Evolutionary conservation across 768 basidiomycete genomes (phyloP).

Genomic region (Hericium alpestre): DNA sequence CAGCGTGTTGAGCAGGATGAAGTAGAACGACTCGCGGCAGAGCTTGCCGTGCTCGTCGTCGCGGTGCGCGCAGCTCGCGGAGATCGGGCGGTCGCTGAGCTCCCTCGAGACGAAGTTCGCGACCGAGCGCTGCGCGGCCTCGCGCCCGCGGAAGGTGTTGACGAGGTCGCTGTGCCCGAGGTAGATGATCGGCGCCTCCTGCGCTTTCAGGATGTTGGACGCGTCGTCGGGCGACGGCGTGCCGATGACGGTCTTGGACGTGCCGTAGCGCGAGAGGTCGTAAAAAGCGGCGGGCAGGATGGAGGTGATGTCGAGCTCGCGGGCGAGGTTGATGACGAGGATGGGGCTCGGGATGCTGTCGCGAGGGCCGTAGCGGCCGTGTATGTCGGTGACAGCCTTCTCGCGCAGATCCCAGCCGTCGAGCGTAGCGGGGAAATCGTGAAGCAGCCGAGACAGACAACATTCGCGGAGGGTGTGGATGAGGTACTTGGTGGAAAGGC

Average conservation of each 20-base stretch:
- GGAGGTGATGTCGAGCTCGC: constrained; percentile 46
- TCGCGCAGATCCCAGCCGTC: constrained; percentile 63
- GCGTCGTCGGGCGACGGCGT: constrained; percentile 19
- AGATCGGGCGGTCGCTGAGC: constrained; percentile 38
- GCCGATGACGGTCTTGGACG: constrained; percentile 56
- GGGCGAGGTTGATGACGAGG: constrained; percentile 58
- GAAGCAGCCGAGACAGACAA: constrained; percentile 46
- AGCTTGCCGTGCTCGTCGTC: constrained; percentile 23
- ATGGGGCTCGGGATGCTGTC: constrained; percentile 56
- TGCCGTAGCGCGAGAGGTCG: constrained; percentile 63
- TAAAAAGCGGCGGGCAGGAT: constrained; percentile 66
- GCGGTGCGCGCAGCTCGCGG: constrained; percentile 37
- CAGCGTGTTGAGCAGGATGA: constrained; percentile 62
- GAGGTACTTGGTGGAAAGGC: constrained; percentile 67
- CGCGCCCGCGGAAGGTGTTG: constrained; percentile 49
- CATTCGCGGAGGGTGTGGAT: constrained; percentile 54
- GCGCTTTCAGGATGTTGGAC: background rate
- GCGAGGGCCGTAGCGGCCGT: constrained; percentile 48
- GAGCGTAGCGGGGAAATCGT: constrained; percentile 62
- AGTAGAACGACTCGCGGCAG: constrained; percentile 69
- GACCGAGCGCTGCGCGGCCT: constrained; percentile 51
- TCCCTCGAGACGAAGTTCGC: constrained; percentile 48
- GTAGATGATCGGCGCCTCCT: constrained; percentile 7
- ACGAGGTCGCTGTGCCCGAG: constrained; percentile 31
- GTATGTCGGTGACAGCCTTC: constrained; percentile 35